phyloP scores from a whole-genome alignment of 345 rosid species.

The Boechera retrofracta region DNA sequence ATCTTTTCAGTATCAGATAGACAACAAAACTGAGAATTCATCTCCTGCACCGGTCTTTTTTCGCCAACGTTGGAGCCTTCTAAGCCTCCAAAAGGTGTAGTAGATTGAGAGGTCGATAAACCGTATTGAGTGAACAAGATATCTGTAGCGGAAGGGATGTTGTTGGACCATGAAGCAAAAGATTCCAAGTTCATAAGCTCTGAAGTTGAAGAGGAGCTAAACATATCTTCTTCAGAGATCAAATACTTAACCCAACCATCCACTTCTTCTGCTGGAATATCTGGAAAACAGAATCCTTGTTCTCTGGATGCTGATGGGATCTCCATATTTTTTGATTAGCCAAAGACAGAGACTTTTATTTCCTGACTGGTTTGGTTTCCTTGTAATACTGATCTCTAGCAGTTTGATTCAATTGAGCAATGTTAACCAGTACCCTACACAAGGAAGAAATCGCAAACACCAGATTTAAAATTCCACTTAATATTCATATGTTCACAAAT shows the following conservation, averaged over 20 bases:
- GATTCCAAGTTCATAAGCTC: constrained; percentile 71
- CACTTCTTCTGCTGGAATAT: constrained; percentile 51
- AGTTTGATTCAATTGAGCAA: no score
- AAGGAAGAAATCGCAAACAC: not conserved
- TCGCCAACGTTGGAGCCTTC: constrained; percentile 50
- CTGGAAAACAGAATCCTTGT: constrained; percentile 55
- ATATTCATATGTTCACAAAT: not conserved
- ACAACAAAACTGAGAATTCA: constrained; percentile 42
- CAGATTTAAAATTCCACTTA: no score
- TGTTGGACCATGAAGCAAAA: constrained; percentile 71
- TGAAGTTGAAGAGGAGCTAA: constrained; percentile 50
- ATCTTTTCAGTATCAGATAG: constrained; percentile 36
- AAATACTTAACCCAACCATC: constrained; percentile 54
- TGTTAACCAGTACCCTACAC: not conserved
- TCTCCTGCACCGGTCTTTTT: constrained; percentile 52
- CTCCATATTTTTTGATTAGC: constrained; percentile 54
- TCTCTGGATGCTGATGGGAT: constrained; percentile 57
- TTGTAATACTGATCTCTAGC: no score
- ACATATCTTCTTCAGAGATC: constrained; percentile 53
- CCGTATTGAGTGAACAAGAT: constrained; percentile 56
- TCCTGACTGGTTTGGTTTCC: no score
- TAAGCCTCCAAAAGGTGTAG: constrained; percentile 47
- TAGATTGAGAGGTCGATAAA: constrained; percentile 46
- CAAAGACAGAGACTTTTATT: not conserved
- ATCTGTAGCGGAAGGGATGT: constrained; percentile 56